Evolutionary conservation across 2,329 filamentous ascomycete genomes (phyloP).

Genomic region (Periconia digitata): DNA sequence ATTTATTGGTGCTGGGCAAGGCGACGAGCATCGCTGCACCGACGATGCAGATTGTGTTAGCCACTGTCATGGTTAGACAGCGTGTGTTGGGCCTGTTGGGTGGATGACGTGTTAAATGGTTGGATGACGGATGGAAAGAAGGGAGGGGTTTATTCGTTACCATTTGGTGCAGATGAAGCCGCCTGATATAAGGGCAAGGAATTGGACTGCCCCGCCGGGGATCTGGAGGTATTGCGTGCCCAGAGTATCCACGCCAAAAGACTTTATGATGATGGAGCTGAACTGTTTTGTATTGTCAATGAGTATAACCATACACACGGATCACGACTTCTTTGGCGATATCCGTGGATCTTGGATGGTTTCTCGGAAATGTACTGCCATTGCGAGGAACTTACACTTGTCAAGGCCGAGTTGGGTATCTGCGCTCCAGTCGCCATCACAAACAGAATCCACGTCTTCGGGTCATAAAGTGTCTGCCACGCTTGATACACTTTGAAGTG

Average conservation of each 20-base stretch:
- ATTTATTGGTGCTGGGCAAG: slow-evolving; percentile 54
- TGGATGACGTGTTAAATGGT: not conserved
- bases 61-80: slow-evolving; percentile 58
- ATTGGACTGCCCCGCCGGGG: slow-evolving; percentile 60
- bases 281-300: slow-evolving; percentile 32
- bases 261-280: slow-evolving; percentile 52
- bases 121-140: not conserved
- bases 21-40: slow-evolving; percentile 56
- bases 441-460: slow-evolving; percentile 59
- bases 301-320: no score
- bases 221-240: slow-evolving; percentile 70
- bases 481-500: slow-evolving; percentile 46
- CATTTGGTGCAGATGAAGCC: slow-evolving; percentile 52
- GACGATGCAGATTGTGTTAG: slow-evolving; percentile 58
- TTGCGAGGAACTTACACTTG: slow-evolving; percentile 42
- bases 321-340: no score
- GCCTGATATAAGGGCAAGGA: slow-evolving; percentile 52
- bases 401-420: slow-evolving; percentile 59
- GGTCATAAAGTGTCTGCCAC: slow-evolving; percentile 52
- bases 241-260: slow-evolving; percentile 87
- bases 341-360: no score
- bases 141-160: not conserved
- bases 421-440: slow-evolving; percentile 53
- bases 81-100: slow-evolving; percentile 53
- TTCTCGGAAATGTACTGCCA: not conserved